Base-by-base conservation (phyloP, 1,284 basidiomycete genomes). In the Ceratobasidium papillatum region DNA sequence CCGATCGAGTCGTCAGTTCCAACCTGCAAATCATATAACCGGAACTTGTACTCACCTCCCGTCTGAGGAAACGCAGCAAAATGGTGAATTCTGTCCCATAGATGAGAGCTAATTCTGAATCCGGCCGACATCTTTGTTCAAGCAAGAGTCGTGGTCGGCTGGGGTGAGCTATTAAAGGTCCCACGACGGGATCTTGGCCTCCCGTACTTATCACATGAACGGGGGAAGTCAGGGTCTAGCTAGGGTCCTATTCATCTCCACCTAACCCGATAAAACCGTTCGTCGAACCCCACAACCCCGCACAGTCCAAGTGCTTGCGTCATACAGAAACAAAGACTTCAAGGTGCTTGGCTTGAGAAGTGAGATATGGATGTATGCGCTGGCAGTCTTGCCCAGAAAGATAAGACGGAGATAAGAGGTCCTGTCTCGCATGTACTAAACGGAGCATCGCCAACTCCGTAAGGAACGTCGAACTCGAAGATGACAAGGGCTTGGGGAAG, bases 31-130 rank as follows among this genome's bases (percentile, higher is more conserved):
- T 32, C 14, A 30, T 11, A 30, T 43, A 22, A 32, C 34, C 41
- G 22, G 34, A 4, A n/a, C 19, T 9, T 51, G 25, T 25, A 85
- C 89, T 77, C 61, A 94, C 94, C 93, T 74, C 94, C 93, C 1
- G 94, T 95, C 83, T 95, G 95, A 0, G 95, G 95, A 83, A 98
- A 98, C 0, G 92, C 93, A 0, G 96, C 94, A 82, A 95, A 98
- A 80, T 98, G 94, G 82, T 94, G 91, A 75, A 98, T 95, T 83
- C 90, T 93, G 84, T 96, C 92, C 94, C 95, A 95, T 78, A 98
- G 85, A n/a, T 88, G 85, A 72, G 91, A 85, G 30, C 90, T 88
- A 77, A 96, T 95, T 77, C 90, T 87, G 81, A 92, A 94, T 36
- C 69, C 69, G 38, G 69, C 69, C 41, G 69, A 72, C 69, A 72